Conservation (phyloP, 352 stramenopile species). For the Phytophthora hybrid region DNA sequence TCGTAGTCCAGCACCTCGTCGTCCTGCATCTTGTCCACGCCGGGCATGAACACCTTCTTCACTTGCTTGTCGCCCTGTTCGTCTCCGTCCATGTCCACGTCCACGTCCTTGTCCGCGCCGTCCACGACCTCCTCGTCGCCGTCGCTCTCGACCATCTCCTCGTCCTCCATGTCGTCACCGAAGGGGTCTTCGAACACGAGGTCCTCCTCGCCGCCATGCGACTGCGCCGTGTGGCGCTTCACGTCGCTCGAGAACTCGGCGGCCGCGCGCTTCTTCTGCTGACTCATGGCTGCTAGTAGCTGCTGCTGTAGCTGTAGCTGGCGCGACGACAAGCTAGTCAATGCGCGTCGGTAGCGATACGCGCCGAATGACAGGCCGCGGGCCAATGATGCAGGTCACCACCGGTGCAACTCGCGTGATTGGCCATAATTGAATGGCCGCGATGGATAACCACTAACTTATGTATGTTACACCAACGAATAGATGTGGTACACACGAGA, state of each 20-base stretch:
- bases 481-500: neutral
- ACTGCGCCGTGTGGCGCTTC: conserved; percentile 61
- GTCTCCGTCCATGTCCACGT: conserved; percentile 80
- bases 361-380: conserved; percentile 37
- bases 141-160: conserved; percentile 90
- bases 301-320: neutral
- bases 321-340: neutral
- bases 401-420: conserved; percentile 29
- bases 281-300: conserved; percentile 48
- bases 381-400: conserved; percentile 35
- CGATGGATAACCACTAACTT: conserved; percentile 4
- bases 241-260: conserved; percentile 45
- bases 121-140: conserved; percentile 75
- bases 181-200: conserved; percentile 92
- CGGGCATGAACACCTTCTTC: conserved; percentile 95
- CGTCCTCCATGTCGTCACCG: conserved; percentile 91
- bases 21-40: conserved; percentile 89
- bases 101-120: conserved; percentile 67
- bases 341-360: conserved; percentile 28
- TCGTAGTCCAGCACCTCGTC: conserved; percentile 99
- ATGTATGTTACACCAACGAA: neutral
- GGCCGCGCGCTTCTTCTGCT: conserved; percentile 76
- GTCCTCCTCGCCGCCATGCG: conserved; percentile 49
- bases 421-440: conserved; percentile 46
- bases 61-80: conserved; percentile 62